Evolutionary conservation across 106 monocot genomes (phyloP).

Genomic region (Allium fistulosum): DNA sequence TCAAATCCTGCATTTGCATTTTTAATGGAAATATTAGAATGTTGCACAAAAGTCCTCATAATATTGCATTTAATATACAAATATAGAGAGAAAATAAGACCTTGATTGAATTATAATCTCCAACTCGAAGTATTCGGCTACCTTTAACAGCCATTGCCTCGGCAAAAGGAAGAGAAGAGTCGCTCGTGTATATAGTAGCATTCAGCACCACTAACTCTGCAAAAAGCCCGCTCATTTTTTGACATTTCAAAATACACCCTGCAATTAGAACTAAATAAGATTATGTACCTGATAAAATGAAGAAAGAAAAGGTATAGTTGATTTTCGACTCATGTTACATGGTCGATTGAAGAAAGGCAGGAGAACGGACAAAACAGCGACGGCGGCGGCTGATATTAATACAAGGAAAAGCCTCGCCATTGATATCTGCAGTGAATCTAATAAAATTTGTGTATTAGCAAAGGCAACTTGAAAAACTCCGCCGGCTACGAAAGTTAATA

Average conservation of each 20-base stretch:
- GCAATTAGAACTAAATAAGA: neutral
- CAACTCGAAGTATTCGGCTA: constrained; percentile 50
- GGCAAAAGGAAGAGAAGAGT: constrained; percentile 42
- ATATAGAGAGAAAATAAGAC: constrained; percentile 7
- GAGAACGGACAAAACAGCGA: constrained; percentile 3
- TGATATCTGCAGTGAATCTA: too few species aligned
- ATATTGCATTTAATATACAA: neutral
- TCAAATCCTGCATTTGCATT: constrained; percentile 46
- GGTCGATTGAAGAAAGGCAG: constrained; percentile 1
- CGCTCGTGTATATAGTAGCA: constrained; percentile 66
- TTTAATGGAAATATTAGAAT: neutral
- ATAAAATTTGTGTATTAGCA: too few species aligned
- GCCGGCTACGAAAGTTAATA: too few species aligned
- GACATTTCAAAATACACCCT: constrained; percentile 8
- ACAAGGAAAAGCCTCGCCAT: constrained; percentile 5
- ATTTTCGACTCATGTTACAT: neutral
- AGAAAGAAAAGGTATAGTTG: neutral
- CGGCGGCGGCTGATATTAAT: constrained; percentile 19
- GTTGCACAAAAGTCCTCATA: neutral
- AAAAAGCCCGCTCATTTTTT: neutral
- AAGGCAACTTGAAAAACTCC: too few species aligned
- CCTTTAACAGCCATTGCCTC: constrained; percentile 47
- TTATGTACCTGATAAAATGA: too few species aligned
- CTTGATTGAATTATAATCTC: constrained; percentile 29
- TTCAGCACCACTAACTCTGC: constrained; percentile 56